Evolutionary conservation across 176 grass and related monocot genomes (phyloP).

Genomic region (Bothriochloa decipiens): DNA sequence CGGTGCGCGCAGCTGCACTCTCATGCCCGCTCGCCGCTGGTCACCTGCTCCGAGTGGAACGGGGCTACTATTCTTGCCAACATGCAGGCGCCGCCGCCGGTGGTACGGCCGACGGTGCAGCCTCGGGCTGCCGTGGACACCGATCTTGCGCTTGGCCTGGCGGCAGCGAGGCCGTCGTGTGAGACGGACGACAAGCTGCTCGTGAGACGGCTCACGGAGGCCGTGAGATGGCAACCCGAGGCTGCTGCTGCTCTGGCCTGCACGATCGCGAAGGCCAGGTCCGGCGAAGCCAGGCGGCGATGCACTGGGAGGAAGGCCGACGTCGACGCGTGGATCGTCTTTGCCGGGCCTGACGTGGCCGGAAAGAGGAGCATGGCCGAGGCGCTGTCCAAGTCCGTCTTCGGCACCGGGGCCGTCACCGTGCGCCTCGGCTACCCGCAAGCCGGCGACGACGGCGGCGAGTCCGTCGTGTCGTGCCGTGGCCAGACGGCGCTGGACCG

Average conservation of each 20-base stretch:
- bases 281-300: constrained; percentile 28
- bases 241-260: constrained; percentile 50
- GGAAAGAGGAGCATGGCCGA: constrained; percentile 81
- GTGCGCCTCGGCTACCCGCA: constrained; percentile 37
- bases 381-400: constrained; percentile 60
- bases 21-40: constrained; percentile 9
- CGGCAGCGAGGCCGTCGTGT: not conserved
- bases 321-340: constrained; percentile 68
- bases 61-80: constrained; percentile 34
- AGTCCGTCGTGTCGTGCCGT: constrained; percentile 34
- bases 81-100: constrained; percentile 35
- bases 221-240: constrained; percentile 75
- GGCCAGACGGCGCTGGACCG: constrained; percentile 63
- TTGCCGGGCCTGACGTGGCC: constrained; percentile 54
- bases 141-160: constrained; percentile 53
- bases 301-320: not conserved
- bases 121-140: constrained; percentile 49
- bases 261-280: constrained; percentile 45
- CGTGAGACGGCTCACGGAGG: constrained; percentile 51
- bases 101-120: not conserved
- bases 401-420: constrained; percentile 35
- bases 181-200: constrained; percentile 48
- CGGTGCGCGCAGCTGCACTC: constrained; percentile 56
- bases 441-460: constrained; percentile 19
- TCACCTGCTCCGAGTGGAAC: constrained; percentile 51